Base-by-base conservation (phyloP, 1,284 basidiomycete genomes). In the Rhodotorula sp. region DNA sequence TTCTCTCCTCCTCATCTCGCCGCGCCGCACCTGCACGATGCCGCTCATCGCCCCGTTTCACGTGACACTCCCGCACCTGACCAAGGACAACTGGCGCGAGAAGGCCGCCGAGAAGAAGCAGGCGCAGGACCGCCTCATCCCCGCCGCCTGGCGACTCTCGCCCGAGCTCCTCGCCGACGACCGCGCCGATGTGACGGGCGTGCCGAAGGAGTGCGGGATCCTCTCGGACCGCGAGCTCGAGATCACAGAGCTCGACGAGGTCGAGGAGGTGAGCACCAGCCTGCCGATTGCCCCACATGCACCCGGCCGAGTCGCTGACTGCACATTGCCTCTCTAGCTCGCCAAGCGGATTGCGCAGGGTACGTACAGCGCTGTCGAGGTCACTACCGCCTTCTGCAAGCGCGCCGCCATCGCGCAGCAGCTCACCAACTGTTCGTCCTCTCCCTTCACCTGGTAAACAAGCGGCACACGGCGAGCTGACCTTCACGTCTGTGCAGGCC, bases 381-480 rank as follows among this genome's bases (percentile, higher is more conserved):
- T 79, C 48, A 67, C 80, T 7, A 56, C 50, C 17, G 80, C 81
- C 3, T 80, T 77, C 70, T 77, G 77, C 73, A 81, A 81, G 75
- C 72, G 79, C 3, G 78, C 81, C 3, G 75, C 78, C 55, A 73
- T 79, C 19, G 80, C 81, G 17, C 81, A 82, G 49, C 80, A 82
- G 64, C 74, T 81, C 34, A 53, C 45, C 23, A 71, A 67, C 25
- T 71, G 65, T 59, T 4, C n/a, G 64, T 55, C 41, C 41, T n/a
- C 78, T 82, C 8, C 64, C 60, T 46, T 80, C 25, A 5, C 16
- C 44, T 1, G 14, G 1, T 3, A 0, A 0, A 1, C n/a, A 45
- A 19, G 34, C 34, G 34, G 34, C 5, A n/a, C 23, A 52, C 42
- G 12, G 3, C 23, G 12, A 44, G 3, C 17, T 25, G 17, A n/a